Base-by-base conservation (phyloP, 805 yeast genomes). In the Metschnikowia vanudenii region DNA sequence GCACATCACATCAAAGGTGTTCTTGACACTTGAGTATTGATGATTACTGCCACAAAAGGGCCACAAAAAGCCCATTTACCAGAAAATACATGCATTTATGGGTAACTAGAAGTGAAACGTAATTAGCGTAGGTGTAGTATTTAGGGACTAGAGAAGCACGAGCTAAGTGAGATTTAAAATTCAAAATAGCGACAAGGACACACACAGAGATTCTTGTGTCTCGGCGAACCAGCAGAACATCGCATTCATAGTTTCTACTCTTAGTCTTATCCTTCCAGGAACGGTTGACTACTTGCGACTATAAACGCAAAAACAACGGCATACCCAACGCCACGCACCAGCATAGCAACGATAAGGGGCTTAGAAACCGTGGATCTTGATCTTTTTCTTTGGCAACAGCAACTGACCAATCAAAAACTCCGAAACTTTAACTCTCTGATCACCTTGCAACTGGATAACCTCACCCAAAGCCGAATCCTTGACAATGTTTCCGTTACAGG, bases 401-500 rank as follows among this genome's bases (percentile, higher is more conserved):
- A 94, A 80, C 68, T 88, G 91, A 53, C 85, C 70, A 60, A 88
- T 84, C 76, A 92, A 81, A 62, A 92, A 92, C 69, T 90, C 97
- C 78, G 86, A 82, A 53, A 92, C 96, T 71, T 92, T 92, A 56
- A 89, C 86, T 78, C 99, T 88, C 78, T 92, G 99, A 68, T 92
- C 99, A 71, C 99, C 99, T 78, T 94, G 98, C 70, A 92, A 78
- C 79, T 92, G 99, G 62, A 92, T 90, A 62, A 92, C 94, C 65
- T 92, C 96, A 54, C 98, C 99, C 73, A 90, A 79, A 66, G 92
- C 97, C 40, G 84, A 88, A 72, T 92, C 98, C 70, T 89, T 90
- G 69, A 90, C 97, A 64, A 92, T 88, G 75, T 91, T 92, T 71
- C 99, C 99, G 72, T 92, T 92, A 75, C 98, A 94, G 57, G 97